Evolutionary conservation across 441 rosid genomes (phyloP), one percentile per base, ranked within the genome.

Genomic region (Aleurites moluccanus): DNA sequence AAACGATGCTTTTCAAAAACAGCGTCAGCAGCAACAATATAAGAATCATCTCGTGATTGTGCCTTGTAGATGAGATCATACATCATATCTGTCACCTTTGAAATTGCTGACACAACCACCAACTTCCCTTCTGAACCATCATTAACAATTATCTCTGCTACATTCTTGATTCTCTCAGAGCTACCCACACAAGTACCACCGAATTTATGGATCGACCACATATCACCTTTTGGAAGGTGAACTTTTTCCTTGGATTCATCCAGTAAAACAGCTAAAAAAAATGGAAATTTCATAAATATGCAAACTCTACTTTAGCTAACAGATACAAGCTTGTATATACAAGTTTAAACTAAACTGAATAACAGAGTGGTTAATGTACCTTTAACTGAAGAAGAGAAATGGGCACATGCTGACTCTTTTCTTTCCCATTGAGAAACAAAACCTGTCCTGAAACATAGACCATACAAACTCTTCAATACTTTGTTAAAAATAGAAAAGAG

Each of bases 151-250:
- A 95, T 85, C 57, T 88, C 88, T 0, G 96, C 96, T n/a, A 92
- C 98, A 82, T 90, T 91, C 88, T 88, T 89, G 56, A 95, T 90
- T 81, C 97, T 87, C 78, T 95, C 88, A 14, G 94, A 89, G 60
- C 73, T 96, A 68, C 98, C 98, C 73, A 96, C 95, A 64, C 99
- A 96, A 45, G 99, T 96, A 23, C 99, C 99, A 52, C 99, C 98
- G 75, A 96, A 96, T 83, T 96, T 96, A 73, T 93, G 98, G 68
- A 96, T 93, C n/a, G 93, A 87, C 99, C 99, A 96, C 61, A 65
- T 76, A 67, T 85, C 86, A 70, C 97, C 95, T 72, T 89, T 88
- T 1, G 88, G 92, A 75, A 93, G 82, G 21, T 77, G 81, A 75
- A 80, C 79, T 70, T 90, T 85, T 73, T 88, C 93, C 60, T 78